Evolutionary conservation across 2,329 filamentous ascomycete genomes (phyloP), one percentile per base, ranked within the genome.

Genomic region (Juglanconis oblonga): DNA sequence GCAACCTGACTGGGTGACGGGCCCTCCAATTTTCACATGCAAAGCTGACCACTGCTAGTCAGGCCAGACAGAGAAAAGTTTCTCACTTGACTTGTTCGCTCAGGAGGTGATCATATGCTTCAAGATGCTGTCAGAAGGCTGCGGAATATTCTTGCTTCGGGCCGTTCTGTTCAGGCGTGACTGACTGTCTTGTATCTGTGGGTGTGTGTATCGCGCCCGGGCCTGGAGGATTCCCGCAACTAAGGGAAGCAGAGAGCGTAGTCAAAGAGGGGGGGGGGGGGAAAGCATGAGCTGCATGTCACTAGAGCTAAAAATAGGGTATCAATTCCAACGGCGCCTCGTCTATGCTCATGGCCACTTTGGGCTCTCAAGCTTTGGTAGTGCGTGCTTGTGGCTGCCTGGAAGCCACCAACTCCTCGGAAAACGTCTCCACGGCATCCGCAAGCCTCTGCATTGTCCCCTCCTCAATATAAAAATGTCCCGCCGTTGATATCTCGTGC

Each of bases 381-480:
- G 29, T 38, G 14, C 31, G 24, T 33, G 8, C 3, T 3, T 29
- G 17, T 4, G 11, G 7, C 48, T 36, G 36, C n/a, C 13, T 7
- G 4, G 45, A 17, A 3, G 40, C 57, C 44, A 71, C 44, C 10
- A 74, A 49, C 9, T 65, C 66, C 5, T 58, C 57, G 0, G 65
- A 68, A 64, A 73, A 78, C 5, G 58, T 54, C 3, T 59, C 59
- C 35, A 77, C 67, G 4, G 71, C 71, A 31, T 70, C 69, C 45
- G 68, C 64, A 51, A 78, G 64, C 36, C 70, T 69, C 17, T 67
- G 66, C 55, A 70, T 65, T 17, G 74, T 77, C n/a, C 75, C 76
- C 17, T 72, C 67, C 62, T 83, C 80, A 31, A 73, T 64, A 80
- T 82, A 86, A 62, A 86, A 85, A 68, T 84, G 81, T 1, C 79